Base-by-base conservation (phyloP, 306 rosid species). In the Dicorynia guianensis region DNA sequence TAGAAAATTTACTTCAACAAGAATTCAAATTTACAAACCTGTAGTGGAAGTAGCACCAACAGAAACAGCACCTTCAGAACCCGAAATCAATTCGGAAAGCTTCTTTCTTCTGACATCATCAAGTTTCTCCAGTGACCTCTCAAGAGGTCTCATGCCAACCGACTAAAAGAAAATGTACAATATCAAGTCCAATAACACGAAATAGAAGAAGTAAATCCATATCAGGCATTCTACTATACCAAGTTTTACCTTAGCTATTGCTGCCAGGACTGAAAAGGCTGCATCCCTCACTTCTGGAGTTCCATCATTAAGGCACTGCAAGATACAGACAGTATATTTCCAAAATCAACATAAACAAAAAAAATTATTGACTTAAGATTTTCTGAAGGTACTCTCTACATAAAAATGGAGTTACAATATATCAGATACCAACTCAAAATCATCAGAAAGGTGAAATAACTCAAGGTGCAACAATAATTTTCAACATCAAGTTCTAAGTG, bases 201-300 rank as follows among this genome's bases (percentile, higher is more conserved):
- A 43, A 53, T 48, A 75, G 54, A 39, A 62, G 44, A 68, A 67
- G 35, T 42, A 49, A 62, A 76, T 30, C 47, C 63, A 47, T 57
- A 50, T 36, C 36, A 30, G 76, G 55, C 69, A 73, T 59, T 39
- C 34, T 40, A 25, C 15, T 59, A 74, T 38, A 46, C 15, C 50
- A 71, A 78, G 12, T 50, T 59, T 46, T 81, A 93, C 99, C 98
- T 96, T 96, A n/a, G 98, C 99, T 81, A 90, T 80, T 70, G 93
- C 98, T 9, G 98, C 89, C 82, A 96, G 78, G 71, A 86, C 96
- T 59, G 93, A 93, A 90, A 96, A 96, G 62, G 99, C 91, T 25
- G 99, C 98, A 81, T 96, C 99, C 87, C 99, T 90, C 80, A 96
- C 99, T 0, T 96, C 99, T 12, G 98, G 99, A 63, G 98, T 96